Percentiles rank a stretch among this genome's conserved stretches.
Conservation (phyloP, 805 yeast species). For the Myxozyma vanderwaltii region DNA sequence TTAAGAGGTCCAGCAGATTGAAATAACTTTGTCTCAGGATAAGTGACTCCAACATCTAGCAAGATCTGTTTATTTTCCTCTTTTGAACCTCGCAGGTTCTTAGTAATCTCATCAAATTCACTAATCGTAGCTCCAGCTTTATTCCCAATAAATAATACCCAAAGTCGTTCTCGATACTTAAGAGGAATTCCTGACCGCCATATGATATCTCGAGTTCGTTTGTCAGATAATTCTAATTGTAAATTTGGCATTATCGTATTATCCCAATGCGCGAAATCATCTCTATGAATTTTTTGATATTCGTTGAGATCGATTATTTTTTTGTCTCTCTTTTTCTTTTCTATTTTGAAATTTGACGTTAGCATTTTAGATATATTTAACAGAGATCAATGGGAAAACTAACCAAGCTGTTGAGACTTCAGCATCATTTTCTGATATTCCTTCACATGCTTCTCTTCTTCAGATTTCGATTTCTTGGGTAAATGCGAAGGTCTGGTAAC, state of each 20-base stretch:
- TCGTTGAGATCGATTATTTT: constrained; percentile 24
- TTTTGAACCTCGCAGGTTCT: constrained; percentile 6
- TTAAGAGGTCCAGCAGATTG: constrained; percentile 43
- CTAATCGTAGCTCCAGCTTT: neutral
- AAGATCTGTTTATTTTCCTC: constrained; percentile 12
- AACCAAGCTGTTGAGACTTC: constrained; percentile 25
- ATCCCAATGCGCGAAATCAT: constrained; percentile 47
- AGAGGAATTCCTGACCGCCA: constrained; percentile 59
- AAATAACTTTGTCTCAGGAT: constrained; percentile 47
- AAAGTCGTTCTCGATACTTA: constrained; percentile 50
- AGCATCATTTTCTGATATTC: constrained; percentile 53
- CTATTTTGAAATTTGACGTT: constrained; percentile 6
- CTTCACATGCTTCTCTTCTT: constrained; percentile 55
- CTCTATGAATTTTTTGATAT: constrained; percentile 31
- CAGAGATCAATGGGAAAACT: neutral
- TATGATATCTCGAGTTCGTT: constrained; percentile 56
- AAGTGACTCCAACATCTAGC: constrained; percentile 39
- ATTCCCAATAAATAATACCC: constrained; percentile 45
- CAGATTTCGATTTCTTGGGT: constrained; percentile 63
- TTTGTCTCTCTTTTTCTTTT: constrained; percentile 24
- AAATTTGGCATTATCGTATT: constrained; percentile 44
- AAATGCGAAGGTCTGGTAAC: constrained; percentile 64
- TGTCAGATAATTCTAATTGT: constrained; percentile 39
- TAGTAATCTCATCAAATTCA: neutral
- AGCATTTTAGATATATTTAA: neutral